Percentiles rank a stretch among this genome's conserved stretches.
phyloP scores from a whole-genome alignment of 495 filamentous ascomycete genomes.

The Podospora bellae-mahoneyi region DNA sequence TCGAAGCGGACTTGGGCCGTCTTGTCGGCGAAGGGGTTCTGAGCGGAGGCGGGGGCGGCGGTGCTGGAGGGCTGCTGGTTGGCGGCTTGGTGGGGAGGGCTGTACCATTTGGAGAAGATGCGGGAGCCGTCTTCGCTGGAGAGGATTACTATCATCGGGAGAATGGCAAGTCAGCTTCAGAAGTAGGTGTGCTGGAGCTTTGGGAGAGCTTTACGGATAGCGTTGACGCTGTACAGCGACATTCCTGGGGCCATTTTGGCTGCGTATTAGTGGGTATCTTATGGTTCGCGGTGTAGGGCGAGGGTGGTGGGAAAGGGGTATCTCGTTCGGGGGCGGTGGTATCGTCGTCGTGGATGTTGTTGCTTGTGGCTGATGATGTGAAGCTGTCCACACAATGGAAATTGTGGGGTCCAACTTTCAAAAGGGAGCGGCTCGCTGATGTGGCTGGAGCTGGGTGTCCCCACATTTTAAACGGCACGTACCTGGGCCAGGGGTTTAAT shows the following conservation, averaged over 20 bases:
- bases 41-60: conserved; percentile 28
- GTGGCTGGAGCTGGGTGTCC: conserved; percentile 26
- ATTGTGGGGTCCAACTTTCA: conserved; percentile 28
- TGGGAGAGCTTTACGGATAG: conserved; percentile 56
- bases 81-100: conserved; percentile 70
- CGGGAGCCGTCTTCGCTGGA: conserved; percentile 81
- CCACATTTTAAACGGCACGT: conserved; percentile 28
- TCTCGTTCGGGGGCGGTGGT: background rate
- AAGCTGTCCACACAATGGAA: conserved; percentile 6
- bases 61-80: conserved; percentile 17
- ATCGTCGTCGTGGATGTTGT: conserved; percentile 11
- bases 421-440: conserved; percentile 19
- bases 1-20: conserved; percentile 95
- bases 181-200: background rate
- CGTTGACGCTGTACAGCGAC: conserved; percentile 88
- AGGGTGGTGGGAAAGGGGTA: background rate
- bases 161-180: conserved; percentile 5
- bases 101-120: conserved; percentile 96
- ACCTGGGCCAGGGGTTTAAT: conserved; percentile 30
- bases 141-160: conserved; percentile 45
- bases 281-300: background rate
- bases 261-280: conserved; percentile 2
- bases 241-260: conserved; percentile 53
- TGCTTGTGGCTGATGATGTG: conserved; percentile 2
- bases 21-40: conserved; percentile 79